Evolutionary conservation across 257 asterid genomes (phyloP).

Genomic region (Cordia subcordata): DNA sequence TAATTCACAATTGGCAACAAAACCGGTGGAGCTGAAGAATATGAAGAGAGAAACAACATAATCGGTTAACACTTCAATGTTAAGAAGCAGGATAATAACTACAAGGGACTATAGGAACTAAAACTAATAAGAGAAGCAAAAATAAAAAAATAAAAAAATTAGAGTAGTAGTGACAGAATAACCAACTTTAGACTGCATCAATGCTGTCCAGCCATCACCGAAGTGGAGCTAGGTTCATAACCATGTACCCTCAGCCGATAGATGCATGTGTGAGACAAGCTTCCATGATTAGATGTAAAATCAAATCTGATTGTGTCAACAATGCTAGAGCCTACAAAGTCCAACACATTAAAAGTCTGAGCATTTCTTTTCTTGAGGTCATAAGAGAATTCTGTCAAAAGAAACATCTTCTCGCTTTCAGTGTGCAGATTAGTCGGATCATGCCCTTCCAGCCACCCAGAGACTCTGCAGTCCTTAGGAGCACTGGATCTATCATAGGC

Average conservation of each 20-base stretch:
- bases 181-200: conserved; percentile 23
- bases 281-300: conserved; percentile 76
- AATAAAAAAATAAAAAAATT: not conserved
- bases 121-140: no score
- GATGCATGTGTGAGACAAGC: conserved; percentile 71
- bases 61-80: no score
- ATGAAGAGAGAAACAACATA: no score
- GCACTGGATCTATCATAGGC: conserved; percentile 95
- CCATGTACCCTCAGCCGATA: conserved; percentile 93
- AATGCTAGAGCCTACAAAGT: conserved; percentile 34
- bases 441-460: conserved; percentile 64
- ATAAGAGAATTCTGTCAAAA: conserved; percentile 61
- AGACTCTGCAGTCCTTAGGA: conserved; percentile 79
- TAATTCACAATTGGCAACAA: no score
- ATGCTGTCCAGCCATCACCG: conserved; percentile 27
- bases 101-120: no score
- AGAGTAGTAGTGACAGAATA: not conserved
- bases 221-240: conserved; percentile 38
- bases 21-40: no score
- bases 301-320: conserved; percentile 71
- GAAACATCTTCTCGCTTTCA: conserved; percentile 34
- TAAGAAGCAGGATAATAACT: no score
- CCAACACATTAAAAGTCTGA: conserved; percentile 65
- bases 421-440: conserved; percentile 23
- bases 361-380: conserved; percentile 71